Conservation (phyloP, 345 rosid species). For the Populus nigra region DNA sequence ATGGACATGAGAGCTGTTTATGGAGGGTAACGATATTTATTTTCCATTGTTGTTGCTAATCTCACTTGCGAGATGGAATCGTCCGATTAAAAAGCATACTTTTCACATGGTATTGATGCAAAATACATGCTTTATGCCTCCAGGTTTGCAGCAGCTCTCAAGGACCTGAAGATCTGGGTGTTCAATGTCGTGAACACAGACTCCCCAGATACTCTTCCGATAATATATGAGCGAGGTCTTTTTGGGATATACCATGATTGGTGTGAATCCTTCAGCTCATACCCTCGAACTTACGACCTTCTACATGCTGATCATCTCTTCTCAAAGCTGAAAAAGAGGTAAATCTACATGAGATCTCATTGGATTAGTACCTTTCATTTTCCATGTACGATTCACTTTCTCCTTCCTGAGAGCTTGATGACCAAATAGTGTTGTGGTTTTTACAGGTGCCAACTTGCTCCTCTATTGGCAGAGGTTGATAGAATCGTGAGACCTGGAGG, state of each 20-base stretch:
- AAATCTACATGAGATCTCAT: neutral
- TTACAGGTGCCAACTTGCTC: slow-evolving; percentile 73
- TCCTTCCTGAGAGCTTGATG: neutral
- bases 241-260: slow-evolving; percentile 91
- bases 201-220: slow-evolving; percentile 86
- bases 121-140: neutral
- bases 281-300: slow-evolving; percentile 80
- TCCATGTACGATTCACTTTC: neutral
- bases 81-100: neutral
- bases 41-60: neutral
- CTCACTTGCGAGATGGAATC: neutral
- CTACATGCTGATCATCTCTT: slow-evolving; percentile 91
- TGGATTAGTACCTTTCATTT: neutral
- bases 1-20: slow-evolving; percentile 97
- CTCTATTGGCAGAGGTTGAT: slow-evolving; percentile 86
- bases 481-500: slow-evolving; percentile 93
- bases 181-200: slow-evolving; percentile 74
- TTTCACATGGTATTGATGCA: neutral
- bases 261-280: slow-evolving; percentile 93
- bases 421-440: neutral
- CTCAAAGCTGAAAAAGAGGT: slow-evolving; percentile 74
- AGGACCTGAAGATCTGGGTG: slow-evolving; percentile 75
- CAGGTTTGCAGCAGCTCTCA: slow-evolving; percentile 87
- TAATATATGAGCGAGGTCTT: slow-evolving; percentile 83
- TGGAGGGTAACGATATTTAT: slow-evolving; percentile 55